phyloP scores from a whole-genome alignment of 805 yeast species.

The Tanozyma kutaoensis region DNA sequence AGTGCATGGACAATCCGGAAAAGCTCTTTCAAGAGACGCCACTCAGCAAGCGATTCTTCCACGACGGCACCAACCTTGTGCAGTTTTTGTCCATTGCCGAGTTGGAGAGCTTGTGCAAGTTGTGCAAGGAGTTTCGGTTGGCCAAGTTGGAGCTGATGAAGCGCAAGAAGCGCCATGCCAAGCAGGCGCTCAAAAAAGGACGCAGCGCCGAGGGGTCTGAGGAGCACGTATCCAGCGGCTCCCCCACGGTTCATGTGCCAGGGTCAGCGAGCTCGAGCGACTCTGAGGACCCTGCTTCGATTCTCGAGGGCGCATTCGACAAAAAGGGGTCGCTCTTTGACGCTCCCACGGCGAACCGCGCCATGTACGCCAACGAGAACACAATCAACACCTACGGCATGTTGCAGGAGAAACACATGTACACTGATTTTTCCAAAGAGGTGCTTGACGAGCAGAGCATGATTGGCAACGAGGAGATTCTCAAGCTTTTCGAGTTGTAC shows the following conservation, averaged over 20 bases:
- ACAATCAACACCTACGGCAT: slow-evolving; percentile 7
- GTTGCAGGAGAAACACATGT: slow-evolving; percentile 5
- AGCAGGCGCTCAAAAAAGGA: too few relatives aligned
- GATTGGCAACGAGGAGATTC: slow-evolving; percentile 17
- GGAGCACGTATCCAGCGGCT: too few relatives aligned
- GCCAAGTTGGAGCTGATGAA: slow-evolving; percentile 15
- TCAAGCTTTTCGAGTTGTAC: slow-evolving; percentile 20
- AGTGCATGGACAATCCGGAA: slow-evolving; percentile 27
- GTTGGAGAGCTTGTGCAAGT: slow-evolving; percentile 17
- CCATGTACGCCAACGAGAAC: slow-evolving; percentile 7
- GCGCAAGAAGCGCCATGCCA: slow-evolving; percentile 1
- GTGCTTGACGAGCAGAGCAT: slow-evolving; percentile 7
- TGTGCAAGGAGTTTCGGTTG: slow-evolving; percentile 24
- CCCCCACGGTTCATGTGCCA: too few relatives aligned
- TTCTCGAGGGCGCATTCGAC: slow-evolving; percentile 1
- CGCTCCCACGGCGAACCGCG: slow-evolving; percentile 5
- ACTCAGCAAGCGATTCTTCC: slow-evolving; percentile 13
- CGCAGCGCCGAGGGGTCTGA: too few relatives aligned
- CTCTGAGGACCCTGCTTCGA: too few relatives aligned
- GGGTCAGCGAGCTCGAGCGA: too few relatives aligned
- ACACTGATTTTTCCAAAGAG: slow-evolving; percentile 4
- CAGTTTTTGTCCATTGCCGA: slow-evolving; percentile 23
- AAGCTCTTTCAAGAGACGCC: slow-evolving; percentile 18
- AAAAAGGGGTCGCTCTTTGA: slow-evolving; percentile 1
- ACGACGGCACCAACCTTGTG: slow-evolving; percentile 25